Evolutionary conservation across 164 flowering plant genomes (phyloP).

Genomic region (Tetracentron sinense): DNA sequence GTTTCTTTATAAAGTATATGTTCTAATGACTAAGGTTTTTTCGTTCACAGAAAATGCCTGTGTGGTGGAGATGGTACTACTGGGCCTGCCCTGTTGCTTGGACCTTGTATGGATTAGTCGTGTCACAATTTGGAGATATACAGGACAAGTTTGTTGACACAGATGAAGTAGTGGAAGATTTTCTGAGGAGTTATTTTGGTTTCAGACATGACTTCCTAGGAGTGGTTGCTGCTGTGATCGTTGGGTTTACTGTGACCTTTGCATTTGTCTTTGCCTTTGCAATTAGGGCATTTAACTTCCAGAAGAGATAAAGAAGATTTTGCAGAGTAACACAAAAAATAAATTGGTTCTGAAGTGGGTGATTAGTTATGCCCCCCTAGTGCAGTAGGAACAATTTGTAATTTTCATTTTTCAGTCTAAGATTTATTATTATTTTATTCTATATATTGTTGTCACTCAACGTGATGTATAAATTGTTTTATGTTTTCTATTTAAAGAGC

Average conservation of each 20-base stretch:
- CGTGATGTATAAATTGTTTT: no score
- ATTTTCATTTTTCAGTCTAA: no score
- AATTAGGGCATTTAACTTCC: conserved; percentile 35
- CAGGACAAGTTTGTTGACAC: conserved; percentile 2
- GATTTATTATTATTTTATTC: no score
- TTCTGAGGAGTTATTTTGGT: conserved; percentile 14
- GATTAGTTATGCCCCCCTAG: no score
- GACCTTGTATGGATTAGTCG: conserved; percentile 41
- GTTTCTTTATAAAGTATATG: not conserved
- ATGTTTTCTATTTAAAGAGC: no score
- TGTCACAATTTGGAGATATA: conserved; percentile 35
- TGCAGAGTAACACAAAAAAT: no score
- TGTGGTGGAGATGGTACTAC: conserved; percentile 50
- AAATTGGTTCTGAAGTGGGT: no score
- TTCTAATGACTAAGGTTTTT: not conserved
- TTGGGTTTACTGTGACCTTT: conserved; percentile 15
- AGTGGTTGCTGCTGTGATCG: conserved; percentile 19
- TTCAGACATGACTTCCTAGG: conserved; percentile 18
- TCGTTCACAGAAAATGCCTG: conserved; percentile 29
- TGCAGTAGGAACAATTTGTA: no score
- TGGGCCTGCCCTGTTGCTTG: conserved; percentile 37
- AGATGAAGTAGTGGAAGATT: conserved; percentile 3
- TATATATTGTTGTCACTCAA: no score
- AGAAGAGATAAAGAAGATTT: conserved; percentile 25
- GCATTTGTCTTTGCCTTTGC: conserved; percentile 19